Percentiles rank a stretch among this genome's conserved stretches.
Evolutionary conservation across 2,329 filamentous ascomycete genomes (phyloP).

Genomic region (Knufia fluminis): DNA sequence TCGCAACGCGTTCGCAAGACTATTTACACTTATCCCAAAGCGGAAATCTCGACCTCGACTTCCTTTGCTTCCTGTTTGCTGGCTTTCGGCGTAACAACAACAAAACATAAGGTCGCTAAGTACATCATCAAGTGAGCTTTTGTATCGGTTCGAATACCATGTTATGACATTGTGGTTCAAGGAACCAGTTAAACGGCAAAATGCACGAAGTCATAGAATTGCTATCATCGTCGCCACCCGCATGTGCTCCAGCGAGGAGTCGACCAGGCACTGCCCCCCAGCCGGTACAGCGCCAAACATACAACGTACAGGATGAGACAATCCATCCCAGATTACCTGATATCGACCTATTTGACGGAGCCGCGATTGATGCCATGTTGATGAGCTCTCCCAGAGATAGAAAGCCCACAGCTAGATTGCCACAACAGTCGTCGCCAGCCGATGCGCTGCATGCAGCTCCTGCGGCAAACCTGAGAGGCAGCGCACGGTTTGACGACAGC

Average conservation of each 20-base stretch:
- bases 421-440: neutral
- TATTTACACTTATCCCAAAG: slow-evolving; percentile 1
- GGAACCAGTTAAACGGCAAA: neutral
- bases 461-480: neutral
- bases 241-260: neutral
- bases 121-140: too few relatives aligned
- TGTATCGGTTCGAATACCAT: too few relatives aligned
- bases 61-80: neutral
- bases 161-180: too few relatives aligned
- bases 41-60: neutral
- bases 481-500: slow-evolving; percentile 21
- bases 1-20: slow-evolving; percentile 4
- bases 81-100: neutral
- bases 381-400: neutral
- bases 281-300: neutral
- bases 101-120: too few relatives aligned
- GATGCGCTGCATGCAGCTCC: too few relatives aligned
- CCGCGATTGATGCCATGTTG: neutral
- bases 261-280: neutral
- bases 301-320: neutral
- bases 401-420: neutral
- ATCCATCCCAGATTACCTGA: neutral
- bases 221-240: slow-evolving; percentile 9
- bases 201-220: slow-evolving; percentile 1
- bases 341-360: neutral